These are phyloP conservation scores for Trichoderma lentiforme DNA, from an alignment of 2,329 filamentous ascomycete genomes.

Conservation along the genomic window DNA sequence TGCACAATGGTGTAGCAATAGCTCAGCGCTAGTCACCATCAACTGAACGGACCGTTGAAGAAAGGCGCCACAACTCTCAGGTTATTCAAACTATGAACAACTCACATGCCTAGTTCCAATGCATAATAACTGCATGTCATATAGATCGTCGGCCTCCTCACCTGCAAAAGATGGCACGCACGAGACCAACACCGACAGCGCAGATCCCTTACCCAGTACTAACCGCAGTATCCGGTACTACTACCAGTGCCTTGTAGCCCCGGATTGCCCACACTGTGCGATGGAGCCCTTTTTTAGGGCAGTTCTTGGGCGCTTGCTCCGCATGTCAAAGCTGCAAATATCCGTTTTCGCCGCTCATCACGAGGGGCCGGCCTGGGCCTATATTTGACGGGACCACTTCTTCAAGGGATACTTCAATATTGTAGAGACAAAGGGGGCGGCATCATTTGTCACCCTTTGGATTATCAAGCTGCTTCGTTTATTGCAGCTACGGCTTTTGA, in stretches of 20 bases:
- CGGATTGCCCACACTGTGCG: not conserved
- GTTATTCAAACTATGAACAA: not conserved
- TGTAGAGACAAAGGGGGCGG: not conserved
- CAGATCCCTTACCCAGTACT: not conserved
- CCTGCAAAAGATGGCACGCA: not conserved
- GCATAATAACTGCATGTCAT: not conserved
- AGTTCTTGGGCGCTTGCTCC: not conserved
- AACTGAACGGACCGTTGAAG: not conserved
- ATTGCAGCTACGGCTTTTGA: not conserved
- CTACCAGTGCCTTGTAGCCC: not conserved
- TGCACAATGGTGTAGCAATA: not conserved
- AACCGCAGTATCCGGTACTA: too few relatives aligned
- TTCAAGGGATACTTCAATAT: not conserved
- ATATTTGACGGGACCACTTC: not conserved
- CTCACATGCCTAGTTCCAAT: not conserved
- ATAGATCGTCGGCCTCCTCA: not conserved
- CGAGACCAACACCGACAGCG: not conserved
- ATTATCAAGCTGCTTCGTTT: not conserved
- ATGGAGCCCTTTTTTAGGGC: not conserved
- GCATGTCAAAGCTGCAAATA: not conserved
- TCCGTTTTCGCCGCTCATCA: not conserved
- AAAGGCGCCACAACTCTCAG: not conserved
- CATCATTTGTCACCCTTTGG: not conserved
- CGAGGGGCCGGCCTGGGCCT: not conserved
- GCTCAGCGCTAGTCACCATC: not conserved